Conservation (phyloP, 2,329 filamentous ascomycete genomes). For the Metarhizium robertsii region DNA sequence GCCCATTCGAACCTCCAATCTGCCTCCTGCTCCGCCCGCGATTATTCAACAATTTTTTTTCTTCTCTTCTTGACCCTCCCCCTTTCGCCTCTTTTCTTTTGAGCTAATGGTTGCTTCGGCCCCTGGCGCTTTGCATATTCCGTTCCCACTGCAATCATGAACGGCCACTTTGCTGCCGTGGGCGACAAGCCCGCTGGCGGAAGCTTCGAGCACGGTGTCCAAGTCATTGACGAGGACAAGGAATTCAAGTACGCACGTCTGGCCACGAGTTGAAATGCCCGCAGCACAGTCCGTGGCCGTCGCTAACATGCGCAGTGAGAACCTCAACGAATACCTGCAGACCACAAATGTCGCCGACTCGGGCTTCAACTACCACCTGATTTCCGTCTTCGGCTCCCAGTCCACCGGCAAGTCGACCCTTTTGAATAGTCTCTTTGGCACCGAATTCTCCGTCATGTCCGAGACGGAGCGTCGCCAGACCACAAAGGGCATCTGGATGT, state of each 20-base stretch:
- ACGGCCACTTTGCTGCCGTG: slow-evolving; percentile 71
- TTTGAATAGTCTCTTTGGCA: slow-evolving; percentile 91
- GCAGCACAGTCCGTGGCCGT: background rate
- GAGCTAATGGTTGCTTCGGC: background rate
- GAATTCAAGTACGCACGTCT: slow-evolving; percentile 72
- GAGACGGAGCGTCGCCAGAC: slow-evolving; percentile 91
- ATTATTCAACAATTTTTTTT: background rate
- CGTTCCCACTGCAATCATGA: slow-evolving; percentile 41
- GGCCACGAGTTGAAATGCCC: background rate
- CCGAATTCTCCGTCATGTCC: slow-evolving; percentile 95
- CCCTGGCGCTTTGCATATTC: slow-evolving; percentile 3
- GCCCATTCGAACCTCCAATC: slow-evolving; percentile 1
- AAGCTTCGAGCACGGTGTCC: slow-evolving; percentile 85
- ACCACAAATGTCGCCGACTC: slow-evolving; percentile 72
- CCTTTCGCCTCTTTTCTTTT: background rate
- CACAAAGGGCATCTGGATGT: slow-evolving; percentile 99
- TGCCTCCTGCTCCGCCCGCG: background rate
- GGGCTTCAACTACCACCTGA: slow-evolving; percentile 98
- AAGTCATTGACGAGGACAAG: slow-evolving; percentile 89
- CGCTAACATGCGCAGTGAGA: slow-evolving; percentile 41
- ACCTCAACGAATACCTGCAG: slow-evolving; percentile 74
- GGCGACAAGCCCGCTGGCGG: slow-evolving; percentile 54
- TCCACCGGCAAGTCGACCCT: slow-evolving; percentile 97
- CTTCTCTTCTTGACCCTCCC: background rate
- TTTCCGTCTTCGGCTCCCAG: slow-evolving; percentile 97